Conservation (phyloP, 2,329 filamentous ascomycete species). For the Neofusicoccum kwambonambiense region DNA sequence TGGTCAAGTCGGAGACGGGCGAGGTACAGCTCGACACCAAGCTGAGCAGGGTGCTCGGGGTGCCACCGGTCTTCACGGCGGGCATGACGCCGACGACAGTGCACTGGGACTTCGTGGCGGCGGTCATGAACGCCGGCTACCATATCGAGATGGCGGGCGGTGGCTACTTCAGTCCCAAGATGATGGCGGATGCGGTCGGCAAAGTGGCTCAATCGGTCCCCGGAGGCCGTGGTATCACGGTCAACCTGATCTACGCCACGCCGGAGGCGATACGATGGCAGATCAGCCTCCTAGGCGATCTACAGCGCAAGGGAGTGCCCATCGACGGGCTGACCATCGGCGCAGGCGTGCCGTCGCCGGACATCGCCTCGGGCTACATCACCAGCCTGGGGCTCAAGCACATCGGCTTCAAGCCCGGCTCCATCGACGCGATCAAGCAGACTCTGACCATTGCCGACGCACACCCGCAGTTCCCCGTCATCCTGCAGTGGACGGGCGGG, state of each 20-base stretch:
- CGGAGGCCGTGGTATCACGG: slow-evolving; percentile 79
- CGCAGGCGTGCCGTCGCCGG: slow-evolving; percentile 88
- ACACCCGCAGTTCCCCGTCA: slow-evolving; percentile 90
- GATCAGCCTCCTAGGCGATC: slow-evolving; percentile 76
- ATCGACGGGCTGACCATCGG: slow-evolving; percentile 92
- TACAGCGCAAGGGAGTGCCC: slow-evolving; percentile 77
- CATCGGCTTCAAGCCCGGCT: slow-evolving; percentile 92
- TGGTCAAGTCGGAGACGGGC: neutral
- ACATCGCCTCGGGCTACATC: slow-evolving; percentile 91
- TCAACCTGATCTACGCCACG: slow-evolving; percentile 91
- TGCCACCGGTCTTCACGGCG: slow-evolving; percentile 85
- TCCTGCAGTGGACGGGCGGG: slow-evolving; percentile 93
- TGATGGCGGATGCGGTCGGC: no score
- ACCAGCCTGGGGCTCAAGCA: slow-evolving; percentile 82
- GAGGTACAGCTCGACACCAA: slow-evolving; percentile 20
- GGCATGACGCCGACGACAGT: slow-evolving; percentile 93
- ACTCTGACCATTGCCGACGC: slow-evolving; percentile 92
- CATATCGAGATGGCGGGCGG: slow-evolving; percentile 88
- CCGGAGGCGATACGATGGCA: slow-evolving; percentile 90
- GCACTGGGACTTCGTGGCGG: slow-evolving; percentile 86
- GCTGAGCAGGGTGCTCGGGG: slow-evolving; percentile 82
- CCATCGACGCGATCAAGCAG: slow-evolving; percentile 80
- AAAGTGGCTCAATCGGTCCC: slow-evolving; percentile 57
- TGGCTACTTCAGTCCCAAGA: slow-evolving; percentile 57
- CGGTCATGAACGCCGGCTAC: slow-evolving; percentile 93